Base-by-base conservation (phyloP, 805 yeast species). In the Lachancea kluyveri region DNA sequence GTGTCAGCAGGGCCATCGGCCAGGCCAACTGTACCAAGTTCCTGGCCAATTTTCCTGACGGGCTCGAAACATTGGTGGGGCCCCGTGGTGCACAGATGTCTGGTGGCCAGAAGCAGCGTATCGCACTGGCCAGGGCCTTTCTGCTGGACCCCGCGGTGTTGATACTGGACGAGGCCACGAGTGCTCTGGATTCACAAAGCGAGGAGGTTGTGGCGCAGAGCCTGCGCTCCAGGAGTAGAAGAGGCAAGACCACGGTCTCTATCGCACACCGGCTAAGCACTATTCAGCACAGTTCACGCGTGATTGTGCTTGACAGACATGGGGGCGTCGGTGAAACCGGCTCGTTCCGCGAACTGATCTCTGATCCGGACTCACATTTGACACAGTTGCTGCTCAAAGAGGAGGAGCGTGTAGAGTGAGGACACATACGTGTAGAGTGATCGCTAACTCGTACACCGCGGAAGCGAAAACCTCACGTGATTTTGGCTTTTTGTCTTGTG, bases 21-120 rank as follows among this genome's bases (percentile, higher is more conserved):
- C 64, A 76, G 37, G 90, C 96, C 13, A 87, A 90, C 54, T 81
- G 95, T 41, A 64, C 62, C 8, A 56, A 63, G 3, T 90, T 90
- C 50, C 68, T 88, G 25, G 48, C 67, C 5, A 77, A 74, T 24
- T 83, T 90, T 62, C 96, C 96, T 1, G 76, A 79, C 22, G 85
- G 86, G 1, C 59, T 86, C 21, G 79, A 86, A 29, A 90, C 97
- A 0, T 63, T 70, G 12, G 84, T 88, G 12, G 96, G 96, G 0
- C 77, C 95, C 1, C 72, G 90, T 33, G 92, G 94, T 11, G 72
- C 94, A 0, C 95, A 86, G 50, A 65, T 90, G 34, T 81, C 94
- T 39, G 97, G 96, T 13, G 97, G 97, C 10, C 97, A 90, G 56
- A 84, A 83, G 60, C 97, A 90, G 57, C 65, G 97, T 45, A 77